Conservation (phyloP, 2,329 filamentous ascomycete species). For the Fusarium beomiforme region DNA sequence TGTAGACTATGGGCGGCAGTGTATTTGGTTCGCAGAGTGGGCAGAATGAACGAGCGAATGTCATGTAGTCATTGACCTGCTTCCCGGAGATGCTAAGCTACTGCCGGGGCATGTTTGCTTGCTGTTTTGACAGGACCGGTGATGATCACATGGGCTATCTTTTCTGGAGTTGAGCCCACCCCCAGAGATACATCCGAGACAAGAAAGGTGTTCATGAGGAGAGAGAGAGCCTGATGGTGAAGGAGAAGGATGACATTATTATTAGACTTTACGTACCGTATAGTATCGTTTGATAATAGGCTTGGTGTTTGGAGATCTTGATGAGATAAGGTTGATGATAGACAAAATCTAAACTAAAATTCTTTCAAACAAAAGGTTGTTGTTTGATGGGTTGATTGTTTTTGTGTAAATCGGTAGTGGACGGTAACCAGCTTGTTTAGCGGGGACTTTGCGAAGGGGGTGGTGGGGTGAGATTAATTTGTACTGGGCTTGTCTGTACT, state of each 20-base stretch:
- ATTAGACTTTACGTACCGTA: constrained; percentile 19
- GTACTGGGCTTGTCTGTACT: no score
- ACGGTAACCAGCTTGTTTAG: constrained; percentile 36
- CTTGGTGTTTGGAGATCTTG: not conserved
- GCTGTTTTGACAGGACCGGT: constrained; percentile 31
- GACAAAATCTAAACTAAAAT: not conserved
- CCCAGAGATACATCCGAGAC: constrained; percentile 31
- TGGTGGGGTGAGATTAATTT: constrained; percentile 34
- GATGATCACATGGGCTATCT: constrained; percentile 39
- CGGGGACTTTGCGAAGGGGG: constrained; percentile 33
- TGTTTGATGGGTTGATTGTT: constrained; percentile 25
- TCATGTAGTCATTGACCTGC: constrained; percentile 39
- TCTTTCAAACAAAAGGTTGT: constrained; percentile 13
- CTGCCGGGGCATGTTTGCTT: constrained; percentile 30
- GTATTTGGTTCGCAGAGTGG: not conserved
- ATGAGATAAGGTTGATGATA: not conserved
- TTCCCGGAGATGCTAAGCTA: constrained; percentile 19
- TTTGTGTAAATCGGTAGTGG: constrained; percentile 36
- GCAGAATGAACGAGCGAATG: constrained; percentile 33
- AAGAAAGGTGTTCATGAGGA: constrained; percentile 19
- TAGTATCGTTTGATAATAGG: not conserved
- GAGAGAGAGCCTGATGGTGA: not conserved
- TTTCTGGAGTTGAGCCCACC: constrained; percentile 35
- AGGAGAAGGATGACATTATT: not conserved
- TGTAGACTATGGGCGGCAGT: not conserved